Evolutionary conservation across 2,329 filamentous ascomycete species (phyloP), one percentile per base, ranked within the genome.

Genomic region (Fusarium lateritium): DNA sequence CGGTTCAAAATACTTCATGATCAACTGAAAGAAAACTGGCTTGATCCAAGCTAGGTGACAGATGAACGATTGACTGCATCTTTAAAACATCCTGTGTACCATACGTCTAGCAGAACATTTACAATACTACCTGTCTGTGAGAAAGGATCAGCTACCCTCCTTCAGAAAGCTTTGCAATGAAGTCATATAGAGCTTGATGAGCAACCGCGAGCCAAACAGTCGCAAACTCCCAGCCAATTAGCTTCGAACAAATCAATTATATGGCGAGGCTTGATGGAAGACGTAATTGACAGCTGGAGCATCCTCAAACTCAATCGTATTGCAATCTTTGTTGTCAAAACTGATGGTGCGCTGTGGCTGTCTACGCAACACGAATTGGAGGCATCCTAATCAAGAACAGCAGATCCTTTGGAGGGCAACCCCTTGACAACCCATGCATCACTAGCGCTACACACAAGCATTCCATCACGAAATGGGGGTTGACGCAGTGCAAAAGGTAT

Each of bases 381-480:
- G n/a, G 34, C 10, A 34, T 52, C 36, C 33, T 21, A 45, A 65
- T 44, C 36, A 47, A 44, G 31, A 11, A 34, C 38, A 42, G 22
- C 42, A 28, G 22, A 26, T 49, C 38, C 46, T 49, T 38, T n/a
- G 54, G 31, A 49, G 17, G 61, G 61, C 9, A 65, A 65, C 31
- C 31, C 24, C 10, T 26, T 36, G 33, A 65, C 61, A 65, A 65
- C 33, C 60, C 9, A 13, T 65, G 62, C 62, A 54, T 65, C 7
- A 17, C 43, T 65, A 65, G 62, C 54, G 53, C 62, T 65, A n/a
- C 46, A 54, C 53, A 65, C 53, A 49, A 39, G 40, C n/a, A 65
- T 53, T 47, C 61, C 61, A 47, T 36, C 31, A 60, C 36, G 42
- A 44, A 60, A 53, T 22, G 13, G 54, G 60, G 7, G 44, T 60